Evolutionary conservation across 805 yeast species (phyloP).

Genomic region (Cyberlindnera lachancei): DNA sequence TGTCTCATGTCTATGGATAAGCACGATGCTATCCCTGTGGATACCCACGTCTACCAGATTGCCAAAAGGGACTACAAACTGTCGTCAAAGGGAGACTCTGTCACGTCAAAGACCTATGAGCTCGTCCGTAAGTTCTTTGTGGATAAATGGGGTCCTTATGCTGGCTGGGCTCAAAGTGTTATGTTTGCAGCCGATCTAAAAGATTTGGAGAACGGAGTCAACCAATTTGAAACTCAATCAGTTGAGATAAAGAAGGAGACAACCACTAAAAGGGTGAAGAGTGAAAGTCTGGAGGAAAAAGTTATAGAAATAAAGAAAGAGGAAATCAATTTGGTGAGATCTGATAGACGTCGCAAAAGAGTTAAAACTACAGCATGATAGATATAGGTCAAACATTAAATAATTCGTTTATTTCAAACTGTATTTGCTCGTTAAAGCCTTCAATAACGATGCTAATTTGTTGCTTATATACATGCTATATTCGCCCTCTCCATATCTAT

Average conservation of each 20-base stretch:
- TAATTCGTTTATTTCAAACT: no score
- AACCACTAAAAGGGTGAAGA: no score
- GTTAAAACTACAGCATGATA: slow-evolving; percentile 4
- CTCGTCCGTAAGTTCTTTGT: slow-evolving; percentile 54
- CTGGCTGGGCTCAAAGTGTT: slow-evolving; percentile 99
- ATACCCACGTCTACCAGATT: slow-evolving; percentile 89
- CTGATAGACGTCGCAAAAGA: slow-evolving; percentile 18
- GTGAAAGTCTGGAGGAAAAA: slow-evolving; percentile 5
- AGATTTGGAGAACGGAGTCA: slow-evolving; percentile 65
- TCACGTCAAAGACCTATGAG: slow-evolving; percentile 24
- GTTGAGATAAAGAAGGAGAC: slow-evolving; percentile 13
- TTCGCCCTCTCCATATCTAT: no score
- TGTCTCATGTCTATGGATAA: slow-evolving; percentile 85
- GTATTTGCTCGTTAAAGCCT: no score
- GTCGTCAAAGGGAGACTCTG: slow-evolving; percentile 25
- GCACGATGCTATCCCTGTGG: slow-evolving; percentile 87
- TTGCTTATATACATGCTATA: no score
- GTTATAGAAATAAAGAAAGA: slow-evolving; percentile 1
- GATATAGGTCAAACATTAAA: no score
- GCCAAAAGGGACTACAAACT: slow-evolving; percentile 76
- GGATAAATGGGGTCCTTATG: slow-evolving; percentile 77
- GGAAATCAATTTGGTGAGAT: neutral
- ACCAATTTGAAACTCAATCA: slow-evolving; percentile 19
- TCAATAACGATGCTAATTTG: no score
- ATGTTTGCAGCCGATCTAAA: slow-evolving; percentile 77